phyloP scores from a whole-genome alignment of 2,329 filamentous ascomycete genomes.

The Zasmidium cellare region DNA sequence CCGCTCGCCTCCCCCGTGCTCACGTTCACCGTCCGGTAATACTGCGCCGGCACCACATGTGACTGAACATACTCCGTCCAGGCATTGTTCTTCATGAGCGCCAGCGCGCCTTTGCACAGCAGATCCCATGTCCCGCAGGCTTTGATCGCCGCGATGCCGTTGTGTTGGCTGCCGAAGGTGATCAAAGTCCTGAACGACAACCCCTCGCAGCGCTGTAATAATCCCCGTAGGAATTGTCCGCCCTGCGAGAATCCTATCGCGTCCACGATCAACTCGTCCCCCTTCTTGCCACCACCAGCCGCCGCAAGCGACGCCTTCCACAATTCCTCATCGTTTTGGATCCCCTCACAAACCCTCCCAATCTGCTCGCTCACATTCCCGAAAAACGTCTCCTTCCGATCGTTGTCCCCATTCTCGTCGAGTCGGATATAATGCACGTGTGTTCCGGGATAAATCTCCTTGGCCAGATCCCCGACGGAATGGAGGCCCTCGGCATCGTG shows the following conservation, averaged over 20 bases:
- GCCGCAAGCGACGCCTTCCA: neutral
- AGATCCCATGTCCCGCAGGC: constrained; percentile 71
- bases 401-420: constrained; percentile 62
- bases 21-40: constrained; percentile 72
- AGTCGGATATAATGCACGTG: constrained; percentile 79
- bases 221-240: constrained; percentile 90
- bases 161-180: constrained; percentile 89
- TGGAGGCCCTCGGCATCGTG: constrained; percentile 75
- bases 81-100: constrained; percentile 73
- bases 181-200: constrained; percentile 76
- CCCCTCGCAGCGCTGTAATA: constrained; percentile 88
- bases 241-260: constrained; percentile 94
- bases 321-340: constrained; percentile 75
- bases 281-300: constrained; percentile 56
- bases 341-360: constrained; percentile 71
- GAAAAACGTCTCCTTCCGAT: constrained; percentile 84
- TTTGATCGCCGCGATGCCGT: constrained; percentile 83
- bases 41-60: constrained; percentile 87
- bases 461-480: constrained; percentile 68
- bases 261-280: constrained; percentile 60
- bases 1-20: constrained; percentile 56
- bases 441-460: constrained; percentile 75
- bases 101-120: constrained; percentile 78
- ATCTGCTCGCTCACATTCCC: constrained; percentile 85
- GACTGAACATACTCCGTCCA: constrained; percentile 79